Base-by-base conservation (phyloP, 768 basidiomycete species). In the Cyclocybe cylindracea region DNA sequence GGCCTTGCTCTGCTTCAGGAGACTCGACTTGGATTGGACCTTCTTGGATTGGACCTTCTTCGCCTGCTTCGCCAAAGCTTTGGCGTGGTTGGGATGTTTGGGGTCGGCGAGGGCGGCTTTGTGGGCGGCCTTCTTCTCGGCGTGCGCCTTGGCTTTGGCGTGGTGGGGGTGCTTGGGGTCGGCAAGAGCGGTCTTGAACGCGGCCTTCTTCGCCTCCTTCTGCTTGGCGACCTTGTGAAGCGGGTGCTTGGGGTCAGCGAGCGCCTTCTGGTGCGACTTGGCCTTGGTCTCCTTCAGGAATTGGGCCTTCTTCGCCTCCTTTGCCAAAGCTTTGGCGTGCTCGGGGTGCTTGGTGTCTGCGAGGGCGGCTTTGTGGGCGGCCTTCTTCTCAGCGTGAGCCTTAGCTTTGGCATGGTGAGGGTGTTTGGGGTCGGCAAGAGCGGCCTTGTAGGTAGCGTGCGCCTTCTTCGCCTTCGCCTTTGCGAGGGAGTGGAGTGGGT, bases 81-180 rank as follows among this genome's bases (percentile, higher is more conserved):
- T 34, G 19, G 42, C 43, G 45, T 56, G 59, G 37, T 48, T 14
- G 38, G 50, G 55, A 41, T 43, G 44, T 31, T 42, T 50, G 5
- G 52, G 44, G 39, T 57, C 48, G 10, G 48, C 49, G 39, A 54
- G 41, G 1, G 56, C 56, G 6, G 41, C 29, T 33, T 54, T 53
- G 56, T 51, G 45, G 24, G 24, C 24, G 5, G 24, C 24, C 24
- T 24, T 24, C 24, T 24, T 24, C 24, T 24, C 24, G 24, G 5
- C 24, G 24, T 24, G 24, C 24, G 24, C 24, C 24, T 24, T 24
- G 24, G 24, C 54, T 11, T 35, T 40, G 1, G 29, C 34, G 48
- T 55, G 44, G 44, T 55, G 48, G 2, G 54, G 54, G 46, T 48
- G 14, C 18, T 39, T 24, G 31, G 44, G 38, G 29, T 54, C 48